phyloP scores from a whole-genome alignment of 192 early-diverging fungal species.

The Chytriomyces confervae region DNA sequence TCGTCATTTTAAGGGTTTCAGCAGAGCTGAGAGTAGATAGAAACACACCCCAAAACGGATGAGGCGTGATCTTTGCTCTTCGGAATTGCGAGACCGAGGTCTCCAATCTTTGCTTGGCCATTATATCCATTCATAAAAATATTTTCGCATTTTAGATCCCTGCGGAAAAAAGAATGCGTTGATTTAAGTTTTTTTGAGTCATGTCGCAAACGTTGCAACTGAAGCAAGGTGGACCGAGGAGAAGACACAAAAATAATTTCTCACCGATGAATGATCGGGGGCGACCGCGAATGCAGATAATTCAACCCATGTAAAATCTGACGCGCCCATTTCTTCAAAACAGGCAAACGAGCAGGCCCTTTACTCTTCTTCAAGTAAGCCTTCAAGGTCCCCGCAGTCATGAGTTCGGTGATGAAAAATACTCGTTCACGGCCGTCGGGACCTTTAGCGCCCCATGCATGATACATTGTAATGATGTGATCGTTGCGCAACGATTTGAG shows the following conservation, averaged over 20 bases:
- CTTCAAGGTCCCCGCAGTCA: slow-evolving; percentile 85
- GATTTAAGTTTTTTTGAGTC: background rate
- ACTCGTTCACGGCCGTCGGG: slow-evolving; percentile 67
- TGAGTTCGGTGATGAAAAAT: slow-evolving; percentile 88
- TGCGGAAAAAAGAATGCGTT: background rate
- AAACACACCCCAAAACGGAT: slow-evolving; percentile 66
- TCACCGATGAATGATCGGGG: slow-evolving; percentile 82
- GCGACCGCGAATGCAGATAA: slow-evolving; percentile 78
- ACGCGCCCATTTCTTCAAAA: slow-evolving; percentile 79
- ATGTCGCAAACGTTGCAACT: background rate
- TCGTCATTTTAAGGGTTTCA: slow-evolving; percentile 12
- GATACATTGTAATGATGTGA: slow-evolving; percentile 64
- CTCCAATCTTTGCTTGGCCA: slow-evolving; percentile 87
- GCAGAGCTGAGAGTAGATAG: background rate
- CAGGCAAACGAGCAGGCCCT: slow-evolving; percentile 70
- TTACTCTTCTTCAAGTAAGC: slow-evolving; percentile 77
- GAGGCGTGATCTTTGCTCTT: slow-evolving; percentile 70
- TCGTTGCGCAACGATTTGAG: slow-evolving; percentile 78
- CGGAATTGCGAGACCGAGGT: slow-evolving; percentile 77
- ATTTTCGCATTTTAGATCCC: slow-evolving; percentile 69
- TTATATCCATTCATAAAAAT: slow-evolving; percentile 91
- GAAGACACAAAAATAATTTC: background rate
- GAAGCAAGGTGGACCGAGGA: background rate
- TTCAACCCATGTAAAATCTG: slow-evolving; percentile 81
- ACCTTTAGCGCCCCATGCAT: slow-evolving; percentile 40